phyloP scores from a whole-genome alignment of 2,329 filamentous ascomycete species.

The Dothidotthia symphoricarpi region DNA sequence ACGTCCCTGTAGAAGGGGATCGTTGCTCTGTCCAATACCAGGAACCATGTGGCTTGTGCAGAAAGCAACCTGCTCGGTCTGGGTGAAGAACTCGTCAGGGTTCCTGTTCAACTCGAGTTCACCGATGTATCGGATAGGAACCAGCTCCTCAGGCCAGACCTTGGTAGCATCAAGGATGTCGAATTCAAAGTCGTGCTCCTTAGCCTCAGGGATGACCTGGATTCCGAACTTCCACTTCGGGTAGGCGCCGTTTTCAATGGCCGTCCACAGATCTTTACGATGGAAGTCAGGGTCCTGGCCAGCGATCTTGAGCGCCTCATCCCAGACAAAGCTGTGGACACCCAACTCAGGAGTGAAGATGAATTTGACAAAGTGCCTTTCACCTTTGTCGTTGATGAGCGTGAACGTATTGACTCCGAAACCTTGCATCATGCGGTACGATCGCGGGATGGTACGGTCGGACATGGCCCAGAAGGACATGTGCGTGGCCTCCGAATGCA shows the following conservation, averaged over 20 bases:
- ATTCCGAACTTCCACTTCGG: constrained; percentile 82
- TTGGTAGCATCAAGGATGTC: constrained; percentile 85
- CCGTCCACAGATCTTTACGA: constrained; percentile 71
- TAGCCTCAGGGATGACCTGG: constrained; percentile 70
- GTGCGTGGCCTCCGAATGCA: constrained; percentile 70
- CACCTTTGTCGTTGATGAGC: constrained; percentile 65
- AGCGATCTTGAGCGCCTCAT: constrained; percentile 71
- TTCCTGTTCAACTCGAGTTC: constrained; percentile 78
- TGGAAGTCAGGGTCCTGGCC: constrained; percentile 72
- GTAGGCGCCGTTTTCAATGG: constrained; percentile 68
- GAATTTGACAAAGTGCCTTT: constrained; percentile 75
- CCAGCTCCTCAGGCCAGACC: constrained; percentile 75
- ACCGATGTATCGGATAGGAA: constrained; percentile 75
- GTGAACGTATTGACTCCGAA: constrained; percentile 81
- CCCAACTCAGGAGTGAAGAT: constrained; percentile 72
- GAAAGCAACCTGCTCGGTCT: constrained; percentile 82
- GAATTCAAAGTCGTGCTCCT: constrained; percentile 77
- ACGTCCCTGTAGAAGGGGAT: constrained; percentile 70
- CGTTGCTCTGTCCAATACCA: constrained; percentile 73
- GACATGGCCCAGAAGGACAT: constrained; percentile 81
- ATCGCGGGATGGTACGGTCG: constrained; percentile 70
- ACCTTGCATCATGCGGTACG: constrained; percentile 81
- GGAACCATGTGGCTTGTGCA: constrained; percentile 77
- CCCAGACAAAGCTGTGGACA: constrained; percentile 74
- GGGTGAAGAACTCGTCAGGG: constrained; percentile 76